These are phyloP conservation scores for Tuber aestivum DNA, from an alignment of 495 filamentous ascomycete genomes.

Conservation along the genomic window DNA sequence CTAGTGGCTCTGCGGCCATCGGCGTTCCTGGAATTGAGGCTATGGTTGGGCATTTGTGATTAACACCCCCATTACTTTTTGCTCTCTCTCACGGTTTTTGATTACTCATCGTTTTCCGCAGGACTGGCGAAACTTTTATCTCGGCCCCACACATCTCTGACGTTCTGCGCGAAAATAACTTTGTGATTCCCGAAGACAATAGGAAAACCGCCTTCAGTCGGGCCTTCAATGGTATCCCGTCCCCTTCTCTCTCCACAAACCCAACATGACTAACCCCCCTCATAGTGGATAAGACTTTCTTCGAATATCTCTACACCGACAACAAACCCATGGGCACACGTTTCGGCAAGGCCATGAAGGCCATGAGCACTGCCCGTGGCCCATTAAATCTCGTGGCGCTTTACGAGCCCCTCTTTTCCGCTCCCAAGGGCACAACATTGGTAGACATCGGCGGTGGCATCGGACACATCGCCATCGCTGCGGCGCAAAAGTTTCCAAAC, in stretches of 20 bases:
- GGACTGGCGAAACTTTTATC: not conserved
- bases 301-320: conserved; percentile 7
- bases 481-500: conserved; percentile 23
- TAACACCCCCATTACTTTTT: not conserved
- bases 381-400: not conserved
- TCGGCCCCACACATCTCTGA: conserved; percentile 2
- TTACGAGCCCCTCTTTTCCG: conserved; percentile 7
- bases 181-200: conserved; percentile 4
- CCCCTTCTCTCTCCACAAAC: not conserved
- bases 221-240: conserved; percentile 11
- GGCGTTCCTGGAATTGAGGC: not conserved
- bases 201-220: conserved; percentile 11
- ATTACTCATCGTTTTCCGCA: not conserved
- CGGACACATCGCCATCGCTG: conserved; percentile 36
- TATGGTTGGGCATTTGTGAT: conserved; percentile 6
- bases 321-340: conserved; percentile 8
- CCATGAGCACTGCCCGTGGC: too few species aligned
- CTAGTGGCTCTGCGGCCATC: conserved; percentile 2
- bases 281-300: conserved; percentile 10
- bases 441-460: conserved; percentile 45
- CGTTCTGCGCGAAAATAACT: conserved; percentile 10
- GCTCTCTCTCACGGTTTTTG: not conserved
- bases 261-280: not conserved
- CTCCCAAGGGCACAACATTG: conserved; percentile 22
- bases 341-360: conserved; percentile 5